Evolutionary conservation across 169 alveolate species (phyloP).

Genomic region (Cryptosporidium sp.): DNA sequence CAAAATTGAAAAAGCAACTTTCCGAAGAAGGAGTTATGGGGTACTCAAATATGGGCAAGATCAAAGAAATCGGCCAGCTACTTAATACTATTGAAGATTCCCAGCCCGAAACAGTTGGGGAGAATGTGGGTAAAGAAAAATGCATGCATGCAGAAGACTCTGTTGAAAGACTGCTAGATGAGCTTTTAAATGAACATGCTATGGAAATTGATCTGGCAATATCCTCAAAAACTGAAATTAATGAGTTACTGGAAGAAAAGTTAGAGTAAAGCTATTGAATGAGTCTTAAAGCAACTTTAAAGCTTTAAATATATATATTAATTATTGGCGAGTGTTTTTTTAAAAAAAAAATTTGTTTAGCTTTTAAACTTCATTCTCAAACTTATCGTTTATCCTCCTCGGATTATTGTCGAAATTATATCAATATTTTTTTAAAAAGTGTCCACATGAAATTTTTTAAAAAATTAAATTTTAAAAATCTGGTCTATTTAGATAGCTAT

Average conservation of each 20-base stretch:
- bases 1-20: conserved; percentile 50
- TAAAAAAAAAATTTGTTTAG: background rate
- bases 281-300: background rate
- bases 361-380: background rate
- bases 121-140: background rate
- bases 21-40: conserved; percentile 71
- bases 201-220: conserved; percentile 59
- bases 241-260: background rate
- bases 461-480: too few relatives aligned
- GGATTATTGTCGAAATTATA: background rate
- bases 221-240: background rate
- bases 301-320: too few relatives aligned
- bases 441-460: background rate
- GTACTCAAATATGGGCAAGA: conserved; percentile 11
- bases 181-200: conserved; percentile 41
- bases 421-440: too few relatives aligned
- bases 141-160: conserved; percentile 5
- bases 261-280: background rate
- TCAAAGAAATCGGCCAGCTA: conserved; percentile 42
- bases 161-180: conserved; percentile 32
- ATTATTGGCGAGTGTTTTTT: too few relatives aligned
- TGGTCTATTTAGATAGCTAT: background rate
- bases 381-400: background rate
- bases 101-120: conserved; percentile 24
- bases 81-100: conserved; percentile 22